Evolutionary conservation across 2,329 filamentous ascomycete genomes (phyloP).

Genomic region (Monosporascus sp.): DNA sequence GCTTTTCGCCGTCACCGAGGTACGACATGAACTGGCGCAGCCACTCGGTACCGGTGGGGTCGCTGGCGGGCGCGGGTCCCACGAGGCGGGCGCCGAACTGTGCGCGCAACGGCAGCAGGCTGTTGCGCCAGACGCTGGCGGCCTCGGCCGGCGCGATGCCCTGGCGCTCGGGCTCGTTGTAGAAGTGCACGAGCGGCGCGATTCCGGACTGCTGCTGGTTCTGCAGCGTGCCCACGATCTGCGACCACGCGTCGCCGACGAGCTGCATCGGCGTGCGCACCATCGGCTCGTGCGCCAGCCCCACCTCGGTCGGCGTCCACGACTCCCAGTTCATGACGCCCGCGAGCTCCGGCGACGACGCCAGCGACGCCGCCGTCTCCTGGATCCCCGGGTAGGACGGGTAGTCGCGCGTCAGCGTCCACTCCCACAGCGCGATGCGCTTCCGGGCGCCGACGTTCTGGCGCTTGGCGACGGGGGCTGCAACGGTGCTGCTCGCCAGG

Average conservation of each 20-base stretch:
- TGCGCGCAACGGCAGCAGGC: constrained; percentile 29
- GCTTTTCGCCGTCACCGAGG: constrained; percentile 26
- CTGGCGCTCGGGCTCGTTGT: constrained; percentile 41
- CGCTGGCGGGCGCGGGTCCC: constrained; percentile 32
- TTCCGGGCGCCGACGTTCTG: constrained; percentile 1
- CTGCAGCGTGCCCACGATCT: neutral
- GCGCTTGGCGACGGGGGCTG: neutral
- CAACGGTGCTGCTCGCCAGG: neutral
- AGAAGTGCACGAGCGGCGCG: constrained; percentile 33
- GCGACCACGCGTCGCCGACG: constrained; percentile 31
- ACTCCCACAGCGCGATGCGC: constrained; percentile 16
- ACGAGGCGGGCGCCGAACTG: constrained; percentile 29
- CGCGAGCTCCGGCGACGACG: constrained; percentile 3
- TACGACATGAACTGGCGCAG: constrained; percentile 34
- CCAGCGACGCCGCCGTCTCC: constrained; percentile 4
- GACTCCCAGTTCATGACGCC: constrained; percentile 20
- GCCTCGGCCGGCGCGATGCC: constrained; percentile 29
- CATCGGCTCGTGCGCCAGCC: constrained; percentile 38
- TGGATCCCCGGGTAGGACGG: constrained; percentile 1
- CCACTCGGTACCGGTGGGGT: constrained; percentile 34
- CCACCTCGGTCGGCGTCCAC: constrained; percentile 19
- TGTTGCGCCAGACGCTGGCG: constrained; percentile 31
- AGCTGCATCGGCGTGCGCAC: constrained; percentile 33
- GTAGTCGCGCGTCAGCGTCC: constrained; percentile 6
- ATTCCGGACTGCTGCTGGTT: constrained; percentile 15